Base-by-base conservation (phyloP, 805 yeast species). In the Nakazawaea wyomingensis region DNA sequence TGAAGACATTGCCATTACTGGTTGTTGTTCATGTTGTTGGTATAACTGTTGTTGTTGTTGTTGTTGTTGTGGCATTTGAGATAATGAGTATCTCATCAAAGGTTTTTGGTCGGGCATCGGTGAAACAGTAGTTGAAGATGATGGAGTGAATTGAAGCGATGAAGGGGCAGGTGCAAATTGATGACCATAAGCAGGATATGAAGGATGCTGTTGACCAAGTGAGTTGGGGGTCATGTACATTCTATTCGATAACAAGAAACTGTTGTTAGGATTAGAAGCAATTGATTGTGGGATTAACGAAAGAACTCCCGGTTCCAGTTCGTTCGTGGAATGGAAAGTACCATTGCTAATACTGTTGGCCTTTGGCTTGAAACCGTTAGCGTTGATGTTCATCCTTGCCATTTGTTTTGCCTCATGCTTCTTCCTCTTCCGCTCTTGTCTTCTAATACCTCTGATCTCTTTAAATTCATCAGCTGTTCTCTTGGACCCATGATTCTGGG, bases 381-480 rank as follows among this genome's bases (percentile, higher is more conserved):
- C 16, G 11, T 27, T 27, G 8, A 29, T 7, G n/a, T 5, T 3
- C 10, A n/a, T 24, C 5, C 13, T 16, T 17, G 28, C 37, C 7
- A 37, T 18, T 22, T 18, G 27, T 26, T 35, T 41, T 5, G 36
- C 35, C 31, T 41, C 44, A 9, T 41, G 39, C 26, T 35, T 34
- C 34, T 8, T 13, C 21, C 34, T 24, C 32, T 43, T 43, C 26
- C 38, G 48, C 48, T 53, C 72, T 39, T 51, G 66, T 29, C 65
- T 68, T 51, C 72, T 57, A 42, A 62, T 56, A 37, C 63, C 71
- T 39, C 82, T 62, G 27, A 76, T 61, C 46, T 70, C 72, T 50
- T 67, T 66, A 54, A 78, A 77, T 54, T 78, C 82, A 31, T 71
- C 71, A 1, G 82, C 80, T 29, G 61, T 59, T 28, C 82, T 62